Evolutionary conservation across 768 basidiomycete genomes (phyloP).

Genomic region (Nevesoporus exiguus): DNA sequence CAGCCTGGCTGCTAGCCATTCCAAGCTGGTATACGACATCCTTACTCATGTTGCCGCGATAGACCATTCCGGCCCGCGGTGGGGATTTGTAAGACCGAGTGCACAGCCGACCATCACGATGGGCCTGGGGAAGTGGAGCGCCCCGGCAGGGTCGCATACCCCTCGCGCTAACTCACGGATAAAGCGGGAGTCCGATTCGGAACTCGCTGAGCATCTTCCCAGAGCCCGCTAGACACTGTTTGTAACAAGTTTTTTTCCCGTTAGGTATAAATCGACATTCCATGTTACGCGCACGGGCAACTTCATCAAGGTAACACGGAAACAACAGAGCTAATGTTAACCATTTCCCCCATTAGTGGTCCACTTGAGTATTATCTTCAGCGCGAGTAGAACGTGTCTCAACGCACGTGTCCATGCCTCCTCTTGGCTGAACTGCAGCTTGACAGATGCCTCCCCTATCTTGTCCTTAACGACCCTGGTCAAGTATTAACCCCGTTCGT

Average conservation of each 20-base stretch:
- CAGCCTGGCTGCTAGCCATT: neutral
- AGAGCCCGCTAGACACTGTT: neutral
- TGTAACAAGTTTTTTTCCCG: neutral
- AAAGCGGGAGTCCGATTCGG: neutral
- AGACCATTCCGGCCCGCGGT: neutral
- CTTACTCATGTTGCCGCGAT: conserved; percentile 15
- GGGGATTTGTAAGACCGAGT: conserved; percentile 21
- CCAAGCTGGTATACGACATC: neutral
- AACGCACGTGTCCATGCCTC: conserved; percentile 94
- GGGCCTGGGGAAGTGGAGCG: neutral
- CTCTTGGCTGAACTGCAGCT: conserved; percentile 92
- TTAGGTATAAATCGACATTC: no score
- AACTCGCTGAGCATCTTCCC: neutral
- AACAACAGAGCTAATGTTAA: conserved; percentile 20
- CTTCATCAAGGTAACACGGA: neutral
- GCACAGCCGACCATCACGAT: neutral
- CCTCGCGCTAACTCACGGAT: neutral
- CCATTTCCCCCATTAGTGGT: conserved; percentile 74
- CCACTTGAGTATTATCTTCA: conserved; percentile 88
- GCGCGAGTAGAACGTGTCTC: conserved; percentile 83
- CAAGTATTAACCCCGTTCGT: neutral
- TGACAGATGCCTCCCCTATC: conserved; percentile 93
- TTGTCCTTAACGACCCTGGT: conserved; percentile 85
- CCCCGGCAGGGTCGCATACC: neutral
- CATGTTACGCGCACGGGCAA: no score